These are phyloP conservation scores for Peronosclerospora sorghi DNA, from an alignment of 352 stramenopile genomes.

Conservation along the genomic window DNA sequence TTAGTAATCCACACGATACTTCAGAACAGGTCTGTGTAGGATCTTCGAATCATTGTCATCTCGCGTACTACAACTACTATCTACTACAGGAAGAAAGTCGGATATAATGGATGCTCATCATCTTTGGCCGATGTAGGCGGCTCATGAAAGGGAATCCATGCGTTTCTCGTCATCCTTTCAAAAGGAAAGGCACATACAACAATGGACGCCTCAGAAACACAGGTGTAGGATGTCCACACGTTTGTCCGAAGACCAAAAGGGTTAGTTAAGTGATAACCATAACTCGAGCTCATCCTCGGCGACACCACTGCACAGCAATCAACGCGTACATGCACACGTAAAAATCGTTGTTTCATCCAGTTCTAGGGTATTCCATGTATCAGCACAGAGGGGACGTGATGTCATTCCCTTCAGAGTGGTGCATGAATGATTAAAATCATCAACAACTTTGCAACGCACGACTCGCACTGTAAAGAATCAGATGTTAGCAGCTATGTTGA, in stretches of 20 bases:
- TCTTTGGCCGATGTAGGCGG: constrained; percentile 39
- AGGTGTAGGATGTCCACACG: constrained; percentile 78
- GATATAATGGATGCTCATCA: constrained; percentile 71
- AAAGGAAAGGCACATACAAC: constrained; percentile 2
- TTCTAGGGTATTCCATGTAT: constrained; percentile 54
- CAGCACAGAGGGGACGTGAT: constrained; percentile 31
- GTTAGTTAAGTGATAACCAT: constrained; percentile 64
- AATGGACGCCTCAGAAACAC: constrained; percentile 82
- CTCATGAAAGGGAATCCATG: constrained; percentile 82
- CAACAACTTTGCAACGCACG: constrained; percentile 27
- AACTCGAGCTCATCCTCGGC: constrained; percentile 50
- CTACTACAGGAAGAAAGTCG: constrained; percentile 16
- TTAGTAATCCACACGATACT: constrained; percentile 72
- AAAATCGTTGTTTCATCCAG: constrained; percentile 46
- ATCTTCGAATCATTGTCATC: constrained; percentile 74
- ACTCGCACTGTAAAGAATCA: constrained; percentile 1
- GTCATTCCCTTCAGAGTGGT: constrained; percentile 65
- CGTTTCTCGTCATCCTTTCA: constrained; percentile 53
- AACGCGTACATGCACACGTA: constrained; percentile 8
- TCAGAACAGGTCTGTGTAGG: constrained; percentile 86
- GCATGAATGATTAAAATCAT: constrained; percentile 84
- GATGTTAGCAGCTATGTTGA: constrained; percentile 85
- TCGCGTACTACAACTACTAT: not conserved
- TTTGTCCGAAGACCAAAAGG: constrained; percentile 78
- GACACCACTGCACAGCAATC: constrained; percentile 3